Conservation (phyloP, 352 stramenopile species). For the Phytophthora hybrid region DNA sequence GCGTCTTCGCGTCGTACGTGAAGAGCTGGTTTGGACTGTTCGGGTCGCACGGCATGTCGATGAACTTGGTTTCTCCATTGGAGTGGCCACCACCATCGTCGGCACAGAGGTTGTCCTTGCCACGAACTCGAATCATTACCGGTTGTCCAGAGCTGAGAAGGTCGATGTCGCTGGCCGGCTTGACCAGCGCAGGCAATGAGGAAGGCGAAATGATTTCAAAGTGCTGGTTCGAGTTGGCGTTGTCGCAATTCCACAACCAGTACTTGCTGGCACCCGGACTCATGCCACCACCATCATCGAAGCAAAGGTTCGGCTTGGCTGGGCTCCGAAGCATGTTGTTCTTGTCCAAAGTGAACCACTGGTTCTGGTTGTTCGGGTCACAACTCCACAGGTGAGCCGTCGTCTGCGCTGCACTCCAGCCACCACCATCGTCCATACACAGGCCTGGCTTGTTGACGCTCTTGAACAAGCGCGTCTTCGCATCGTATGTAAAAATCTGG, state of each 20-base stretch:
- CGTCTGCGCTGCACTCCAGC: background rate
- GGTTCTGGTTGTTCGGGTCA: constrained; percentile 32
- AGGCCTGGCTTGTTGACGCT: constrained; percentile 33
- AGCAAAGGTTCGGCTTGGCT: constrained; percentile 10
- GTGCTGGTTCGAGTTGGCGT: constrained; percentile 26
- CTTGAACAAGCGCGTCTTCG: constrained; percentile 19
- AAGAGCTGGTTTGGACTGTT: constrained; percentile 37
- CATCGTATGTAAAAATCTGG: constrained; percentile 10
- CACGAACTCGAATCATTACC: constrained; percentile 7
- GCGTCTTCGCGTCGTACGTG: constrained; percentile 29
- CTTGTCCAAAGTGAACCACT: constrained; percentile 35
- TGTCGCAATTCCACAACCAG: constrained; percentile 25
- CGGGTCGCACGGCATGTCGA: constrained; percentile 21
- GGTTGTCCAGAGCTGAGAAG: background rate
- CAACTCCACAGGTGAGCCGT: constrained; percentile 4
- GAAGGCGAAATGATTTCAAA: constrained; percentile 20
- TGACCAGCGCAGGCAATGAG: background rate
- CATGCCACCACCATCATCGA: constrained; percentile 26
- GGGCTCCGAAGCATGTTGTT: constrained; percentile 9
- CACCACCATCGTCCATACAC: constrained; percentile 43
- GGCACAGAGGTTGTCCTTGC: constrained; percentile 31
- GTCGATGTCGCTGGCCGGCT: background rate
- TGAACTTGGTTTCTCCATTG: constrained; percentile 13
- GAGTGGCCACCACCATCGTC: constrained; percentile 29
- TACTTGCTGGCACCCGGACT: background rate